A percentile compares a stretch with the other conserved stretches of the same genome.
phyloP scores from a whole-genome alignment of 2,329 filamentous ascomycete genomes.

The Aspergillus unguis region DNA sequence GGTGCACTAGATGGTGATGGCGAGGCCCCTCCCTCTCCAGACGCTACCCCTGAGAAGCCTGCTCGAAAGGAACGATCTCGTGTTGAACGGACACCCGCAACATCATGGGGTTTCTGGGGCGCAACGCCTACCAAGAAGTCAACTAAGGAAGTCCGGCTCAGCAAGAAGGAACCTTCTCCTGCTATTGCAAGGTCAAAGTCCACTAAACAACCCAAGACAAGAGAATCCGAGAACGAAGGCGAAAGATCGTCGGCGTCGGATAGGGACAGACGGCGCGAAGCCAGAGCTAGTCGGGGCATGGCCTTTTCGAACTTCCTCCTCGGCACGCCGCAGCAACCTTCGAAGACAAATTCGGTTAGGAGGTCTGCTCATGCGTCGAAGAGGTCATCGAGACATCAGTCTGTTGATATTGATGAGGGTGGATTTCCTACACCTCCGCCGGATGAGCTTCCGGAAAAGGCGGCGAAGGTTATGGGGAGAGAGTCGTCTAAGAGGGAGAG shows the following conservation, averaged over 20 bases:
- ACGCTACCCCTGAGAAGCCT: slow-evolving; percentile 55
- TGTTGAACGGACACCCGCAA: slow-evolving; percentile 67
- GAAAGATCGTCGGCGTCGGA: slow-evolving; percentile 73
- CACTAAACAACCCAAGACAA: slow-evolving; percentile 56
- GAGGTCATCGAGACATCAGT: slow-evolving; percentile 61
- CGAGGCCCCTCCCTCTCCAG: slow-evolving; percentile 46
- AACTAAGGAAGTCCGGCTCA: slow-evolving; percentile 49
- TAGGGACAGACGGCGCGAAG: slow-evolving; percentile 56
- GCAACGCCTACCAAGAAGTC: slow-evolving; percentile 51
- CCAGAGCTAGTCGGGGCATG: slow-evolving; percentile 55
- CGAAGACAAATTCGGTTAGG: slow-evolving; percentile 64
- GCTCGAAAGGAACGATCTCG: slow-evolving; percentile 74
- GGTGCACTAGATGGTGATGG: slow-evolving; percentile 24
- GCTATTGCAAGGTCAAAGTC: slow-evolving; percentile 56
- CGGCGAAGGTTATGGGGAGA: slow-evolving; percentile 70
- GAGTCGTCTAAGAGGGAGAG: slow-evolving; percentile 44
- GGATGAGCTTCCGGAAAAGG: slow-evolving; percentile 71
- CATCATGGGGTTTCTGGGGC: slow-evolving; percentile 74
- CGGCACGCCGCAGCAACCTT: slow-evolving; percentile 55
- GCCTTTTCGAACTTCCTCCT: slow-evolving; percentile 65
- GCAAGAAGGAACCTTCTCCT: slow-evolving; percentile 41
- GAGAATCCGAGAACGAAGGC: slow-evolving; percentile 53
- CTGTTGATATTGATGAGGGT: slow-evolving; percentile 60
- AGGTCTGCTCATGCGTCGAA: slow-evolving; percentile 57
- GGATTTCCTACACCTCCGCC: slow-evolving; percentile 70